phyloP scores from a whole-genome alignment of 176 grass and related monocot species.

The Zea mays region DNA sequence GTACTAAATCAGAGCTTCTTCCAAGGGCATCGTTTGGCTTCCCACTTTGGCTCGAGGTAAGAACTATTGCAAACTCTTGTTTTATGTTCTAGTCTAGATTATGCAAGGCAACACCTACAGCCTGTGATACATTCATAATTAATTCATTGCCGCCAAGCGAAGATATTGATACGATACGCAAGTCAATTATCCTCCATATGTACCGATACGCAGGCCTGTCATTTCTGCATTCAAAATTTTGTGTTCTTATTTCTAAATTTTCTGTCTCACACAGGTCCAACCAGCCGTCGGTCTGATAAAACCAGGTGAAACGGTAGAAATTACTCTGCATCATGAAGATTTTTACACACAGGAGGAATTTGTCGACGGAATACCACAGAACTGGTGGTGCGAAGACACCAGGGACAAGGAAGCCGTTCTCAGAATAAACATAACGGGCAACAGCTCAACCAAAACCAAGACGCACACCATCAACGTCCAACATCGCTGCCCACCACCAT shows the following conservation, averaged over 20 bases:
- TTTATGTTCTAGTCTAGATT: conserved; percentile 13
- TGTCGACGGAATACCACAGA: conserved; percentile 87
- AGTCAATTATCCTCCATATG: background rate
- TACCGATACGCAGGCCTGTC: no score
- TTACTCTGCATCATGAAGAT: conserved; percentile 81
- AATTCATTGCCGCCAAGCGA: background rate
- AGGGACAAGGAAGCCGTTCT: conserved; percentile 75
- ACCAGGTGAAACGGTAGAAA: conserved; percentile 66
- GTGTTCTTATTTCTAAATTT: conserved; percentile 8
- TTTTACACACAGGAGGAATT: conserved; percentile 83
- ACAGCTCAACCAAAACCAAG: conserved; percentile 57
- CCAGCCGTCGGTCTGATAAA: conserved; percentile 74
- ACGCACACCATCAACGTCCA: conserved; percentile 63
- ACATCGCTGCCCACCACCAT: conserved; percentile 58
- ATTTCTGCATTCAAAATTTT: no score
- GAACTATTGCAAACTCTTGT: conserved; percentile 5
- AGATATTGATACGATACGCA: conserved; percentile 20
- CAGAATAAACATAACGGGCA: conserved; percentile 63
- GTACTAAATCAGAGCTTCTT: conserved; percentile 55
- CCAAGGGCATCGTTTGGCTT: conserved; percentile 87
- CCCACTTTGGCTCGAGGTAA: conserved; percentile 93
- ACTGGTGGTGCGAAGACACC: conserved; percentile 86
- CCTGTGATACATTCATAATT: conserved; percentile 23
- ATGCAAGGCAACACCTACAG: background rate
- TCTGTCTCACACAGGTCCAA: conserved; percentile 50